Percentiles rank a stretch among this genome's conserved stretches.
phyloP scores from a whole-genome alignment of 2,329 filamentous ascomycete species.

The Hirsutella thompsonii region DNA sequence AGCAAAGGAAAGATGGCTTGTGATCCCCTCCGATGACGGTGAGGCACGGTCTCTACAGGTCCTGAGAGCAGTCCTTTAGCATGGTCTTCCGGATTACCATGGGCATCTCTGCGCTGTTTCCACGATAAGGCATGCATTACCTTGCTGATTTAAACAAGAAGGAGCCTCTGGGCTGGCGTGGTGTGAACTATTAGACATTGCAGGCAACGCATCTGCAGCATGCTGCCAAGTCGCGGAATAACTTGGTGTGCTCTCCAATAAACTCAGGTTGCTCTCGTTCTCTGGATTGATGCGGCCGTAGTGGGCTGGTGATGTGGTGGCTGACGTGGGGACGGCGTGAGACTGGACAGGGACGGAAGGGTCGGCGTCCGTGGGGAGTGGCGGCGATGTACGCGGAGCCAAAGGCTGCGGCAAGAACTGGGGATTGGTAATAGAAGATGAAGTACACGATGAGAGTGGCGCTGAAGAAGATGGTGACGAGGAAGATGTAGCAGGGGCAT shows the following conservation, averaged over 20 bases:
- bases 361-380: neutral
- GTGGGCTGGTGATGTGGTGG: constrained; percentile 9
- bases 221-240: constrained; percentile 5
- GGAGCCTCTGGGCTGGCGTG: neutral
- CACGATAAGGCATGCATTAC: neutral
- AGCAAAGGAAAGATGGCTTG: constrained; percentile 30
- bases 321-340: constrained; percentile 7
- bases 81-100: too few relatives aligned
- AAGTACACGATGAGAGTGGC: too few relatives aligned
- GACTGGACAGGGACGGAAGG: constrained; percentile 1
- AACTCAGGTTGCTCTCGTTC: constrained; percentile 19
- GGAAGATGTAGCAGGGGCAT: neutral
- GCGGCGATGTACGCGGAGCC: neutral
- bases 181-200: neutral
- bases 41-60: too few relatives aligned
- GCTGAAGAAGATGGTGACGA: neutral
- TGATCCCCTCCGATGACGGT: too few relatives aligned
- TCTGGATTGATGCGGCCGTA: constrained; percentile 23
- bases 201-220: neutral
- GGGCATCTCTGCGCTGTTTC: too few relatives aligned
- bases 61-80: too few relatives aligned
- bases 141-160: neutral
- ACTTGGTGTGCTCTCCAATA: constrained; percentile 15
- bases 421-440: neutral
- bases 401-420: neutral